phyloP scores from a whole-genome alignment of 2,329 filamentous ascomycete genomes.

The Pseudovirgaria hyperparasitica region DNA sequence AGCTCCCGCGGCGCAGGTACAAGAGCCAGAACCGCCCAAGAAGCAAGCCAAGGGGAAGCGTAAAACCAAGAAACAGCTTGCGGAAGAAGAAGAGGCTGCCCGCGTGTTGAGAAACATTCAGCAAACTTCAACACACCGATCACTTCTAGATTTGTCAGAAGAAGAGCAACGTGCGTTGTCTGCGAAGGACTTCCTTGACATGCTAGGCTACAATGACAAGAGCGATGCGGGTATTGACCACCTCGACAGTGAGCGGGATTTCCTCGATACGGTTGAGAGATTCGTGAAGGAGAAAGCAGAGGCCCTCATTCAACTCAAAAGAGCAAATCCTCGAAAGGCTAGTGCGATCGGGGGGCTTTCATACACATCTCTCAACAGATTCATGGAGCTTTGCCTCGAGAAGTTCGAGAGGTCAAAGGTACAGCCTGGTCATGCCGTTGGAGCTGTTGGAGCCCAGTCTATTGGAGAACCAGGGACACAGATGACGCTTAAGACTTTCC shows the following conservation, averaged over 20 bases:
- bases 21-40: slow-evolving; percentile 52
- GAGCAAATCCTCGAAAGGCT: slow-evolving; percentile 26
- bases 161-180: slow-evolving; percentile 1
- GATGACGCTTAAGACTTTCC: slow-evolving; percentile 99
- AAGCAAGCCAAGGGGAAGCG: slow-evolving; percentile 56
- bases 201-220: slow-evolving; percentile 56
- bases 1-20: no score
- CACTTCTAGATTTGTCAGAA: no score
- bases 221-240: slow-evolving; percentile 45
- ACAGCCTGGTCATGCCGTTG: slow-evolving; percentile 90
- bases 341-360: slow-evolving; percentile 80
- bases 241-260: slow-evolving; percentile 65
- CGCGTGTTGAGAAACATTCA: no score
- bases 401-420: slow-evolving; percentile 89
- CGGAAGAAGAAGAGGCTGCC: no score
- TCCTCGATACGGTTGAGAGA: slow-evolving; percentile 63
- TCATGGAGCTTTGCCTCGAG: slow-evolving; percentile 69
- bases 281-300: slow-evolving; percentile 55
- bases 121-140: no score
- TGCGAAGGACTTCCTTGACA: slow-evolving; percentile 19
- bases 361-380: slow-evolving; percentile 55
- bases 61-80: slow-evolving; percentile 17
- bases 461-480: slow-evolving; percentile 97
- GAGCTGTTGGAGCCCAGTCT: slow-evolving; percentile 90
- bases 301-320: slow-evolving; percentile 37